These are phyloP conservation scores for Penicillium occitanis DNA, from an alignment of 2,329 filamentous ascomycete species.

Conservation along the genomic window DNA sequence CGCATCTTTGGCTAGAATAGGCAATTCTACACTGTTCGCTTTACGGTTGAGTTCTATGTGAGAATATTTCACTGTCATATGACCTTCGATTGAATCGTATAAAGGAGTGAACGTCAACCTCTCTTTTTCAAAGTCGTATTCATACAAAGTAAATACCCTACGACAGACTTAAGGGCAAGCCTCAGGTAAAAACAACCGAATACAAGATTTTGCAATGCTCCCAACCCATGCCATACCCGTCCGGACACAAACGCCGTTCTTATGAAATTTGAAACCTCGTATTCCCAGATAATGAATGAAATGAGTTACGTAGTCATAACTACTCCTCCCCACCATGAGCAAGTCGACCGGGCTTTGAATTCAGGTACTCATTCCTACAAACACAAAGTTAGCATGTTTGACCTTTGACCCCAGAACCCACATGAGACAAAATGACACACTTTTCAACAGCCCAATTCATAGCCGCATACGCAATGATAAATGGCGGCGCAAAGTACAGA, in stretches of 20 bases:
- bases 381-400: background rate
- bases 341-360: constrained; percentile 51
- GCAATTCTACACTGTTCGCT: background rate
- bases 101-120: background rate
- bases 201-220: background rate
- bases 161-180: background rate
- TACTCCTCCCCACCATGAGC: constrained; percentile 37
- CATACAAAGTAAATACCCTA: background rate
- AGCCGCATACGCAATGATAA: constrained; percentile 73
- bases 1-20: background rate
- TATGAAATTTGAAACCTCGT: background rate
- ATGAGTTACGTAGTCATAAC: background rate
- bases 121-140: background rate
- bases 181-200: background rate
- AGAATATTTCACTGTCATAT: background rate
- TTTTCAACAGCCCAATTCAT: constrained; percentile 90
- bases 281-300: constrained; percentile 22
- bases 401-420: background rate
- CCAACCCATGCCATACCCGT: background rate
- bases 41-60: background rate
- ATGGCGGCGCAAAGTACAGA: constrained; percentile 80
- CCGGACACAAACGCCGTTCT: constrained; percentile 1
- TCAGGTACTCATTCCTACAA: constrained; percentile 51
- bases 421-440: constrained; percentile 52
- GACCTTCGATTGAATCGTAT: background rate